Evolutionary conservation across 2,329 filamentous ascomycete species (phyloP).

Genomic region (Moelleriella libera): DNA sequence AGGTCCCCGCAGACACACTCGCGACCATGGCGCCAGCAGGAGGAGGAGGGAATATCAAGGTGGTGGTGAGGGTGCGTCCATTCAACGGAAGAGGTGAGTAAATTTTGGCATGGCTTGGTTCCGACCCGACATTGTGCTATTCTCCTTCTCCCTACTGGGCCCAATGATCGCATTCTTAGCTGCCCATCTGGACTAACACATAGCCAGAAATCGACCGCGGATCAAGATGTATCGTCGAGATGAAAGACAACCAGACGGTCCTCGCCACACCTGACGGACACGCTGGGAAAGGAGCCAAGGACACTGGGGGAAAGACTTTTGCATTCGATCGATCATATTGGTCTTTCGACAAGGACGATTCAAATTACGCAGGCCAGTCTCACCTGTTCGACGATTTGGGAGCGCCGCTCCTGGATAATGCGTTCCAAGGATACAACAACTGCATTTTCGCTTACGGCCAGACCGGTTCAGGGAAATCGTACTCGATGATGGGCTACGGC

Average conservation of each 20-base stretch:
- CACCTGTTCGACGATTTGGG: conserved; percentile 81
- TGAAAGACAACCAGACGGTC: conserved; percentile 87
- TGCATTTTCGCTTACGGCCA: conserved; percentile 99
- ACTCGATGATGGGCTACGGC: conserved; percentile 99
- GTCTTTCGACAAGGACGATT: conserved; percentile 78
- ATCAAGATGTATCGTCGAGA: conserved; percentile 93
- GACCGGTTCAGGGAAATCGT: conserved; percentile 96
- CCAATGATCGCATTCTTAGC: neutral
- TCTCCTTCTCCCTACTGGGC: neutral
- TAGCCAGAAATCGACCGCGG: conserved; percentile 68
- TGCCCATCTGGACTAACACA: neutral
- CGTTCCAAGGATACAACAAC: conserved; percentile 97
- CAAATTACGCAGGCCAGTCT: conserved; percentile 80
- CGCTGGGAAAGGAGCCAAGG: conserved; percentile 52
- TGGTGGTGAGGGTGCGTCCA: conserved; percentile 90
- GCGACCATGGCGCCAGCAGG: conserved; percentile 37
- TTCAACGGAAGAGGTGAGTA: conserved; percentile 84
- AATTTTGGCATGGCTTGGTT: neutral
- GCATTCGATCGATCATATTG: conserved; percentile 97
- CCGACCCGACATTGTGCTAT: neutral
- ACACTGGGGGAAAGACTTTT: conserved; percentile 66
- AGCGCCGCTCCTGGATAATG: conserved; percentile 86
- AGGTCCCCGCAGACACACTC: conserved; percentile 19
- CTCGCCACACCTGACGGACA: conserved; percentile 58
- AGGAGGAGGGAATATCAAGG: conserved; percentile 96